Base-by-base conservation (phyloP, 2,329 filamentous ascomycete genomes). In the Diaporthe nobilis region DNA sequence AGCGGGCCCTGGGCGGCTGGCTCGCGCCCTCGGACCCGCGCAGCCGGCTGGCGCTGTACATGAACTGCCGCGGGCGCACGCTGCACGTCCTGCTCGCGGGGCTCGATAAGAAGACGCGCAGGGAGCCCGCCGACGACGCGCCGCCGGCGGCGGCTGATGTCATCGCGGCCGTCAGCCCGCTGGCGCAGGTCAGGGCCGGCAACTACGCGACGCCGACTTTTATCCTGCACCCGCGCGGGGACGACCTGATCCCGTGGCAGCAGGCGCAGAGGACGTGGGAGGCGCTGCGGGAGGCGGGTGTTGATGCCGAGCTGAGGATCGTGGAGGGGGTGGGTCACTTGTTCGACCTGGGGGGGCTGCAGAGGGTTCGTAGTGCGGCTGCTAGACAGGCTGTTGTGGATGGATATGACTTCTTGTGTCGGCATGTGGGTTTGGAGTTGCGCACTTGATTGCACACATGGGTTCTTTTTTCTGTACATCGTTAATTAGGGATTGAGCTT, bases 241-340 rank as follows among this genome's bases (percentile, higher is more conserved):
- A 85, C 63, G 82, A 85, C 60, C 60, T 83, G 57, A 81, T 84
- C 61, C 83, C 83, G 2, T 84, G 80, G 78, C 75, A 81, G 70
- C 80, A 82, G 73, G 78, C 79, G 2, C 74, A 79, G 44, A 51
- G 78, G 13, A 82, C 79, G 12, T 68, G 53, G 28, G 67, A 80
- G 12, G 80, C 76, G 1, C 28, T 83, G 44, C 34, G 49, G 7
- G 60, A 65, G 9, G 15, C 1, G 0, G 39, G 57, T 10, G 42
- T 75, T 13, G 42, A 58, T 10, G 17, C 74, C 2, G 51, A 75
- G 17, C 13, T 75, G 4, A 58, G 74, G n/a, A 53, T 75, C 17
- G 17, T 73, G 2, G 74, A 75, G 4, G 74, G 70, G 0, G 60
- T 42, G 8, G n/a, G 15, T 9, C 74, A 75, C 61, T 55, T 75